Conservation (phyloP, 352 stramenopile genomes). For the Phytophthora litchii region DNA sequence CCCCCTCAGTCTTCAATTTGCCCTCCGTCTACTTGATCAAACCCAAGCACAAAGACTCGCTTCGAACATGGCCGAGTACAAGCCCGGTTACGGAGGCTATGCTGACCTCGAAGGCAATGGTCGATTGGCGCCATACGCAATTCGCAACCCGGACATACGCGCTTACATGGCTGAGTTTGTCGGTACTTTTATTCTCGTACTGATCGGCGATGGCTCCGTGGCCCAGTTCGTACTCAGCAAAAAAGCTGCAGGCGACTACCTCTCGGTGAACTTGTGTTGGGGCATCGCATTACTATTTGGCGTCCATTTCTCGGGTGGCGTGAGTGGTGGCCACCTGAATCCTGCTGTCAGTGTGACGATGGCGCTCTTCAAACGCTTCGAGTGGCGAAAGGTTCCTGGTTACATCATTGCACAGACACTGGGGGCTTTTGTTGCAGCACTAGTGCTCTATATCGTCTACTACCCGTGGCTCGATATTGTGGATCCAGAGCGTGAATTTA, state of each 20-base stretch:
- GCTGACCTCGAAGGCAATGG: constrained; percentile 37
- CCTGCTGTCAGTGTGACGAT: constrained; percentile 60
- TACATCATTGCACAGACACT: constrained; percentile 57
- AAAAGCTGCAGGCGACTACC: constrained; percentile 49
- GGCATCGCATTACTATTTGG: constrained; percentile 67
- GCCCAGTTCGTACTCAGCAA: constrained; percentile 61
- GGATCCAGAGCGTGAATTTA: constrained; percentile 43
- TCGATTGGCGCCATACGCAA: constrained; percentile 35
- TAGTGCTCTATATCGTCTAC: constrained; percentile 63
- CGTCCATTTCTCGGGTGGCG: constrained; percentile 57
- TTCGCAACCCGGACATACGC: constrained; percentile 45
- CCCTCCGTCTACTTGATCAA: constrained; percentile 8
- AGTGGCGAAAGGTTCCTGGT: constrained; percentile 55
- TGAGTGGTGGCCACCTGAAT: constrained; percentile 70
- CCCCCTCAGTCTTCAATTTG: constrained; percentile 30
- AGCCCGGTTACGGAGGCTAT: constrained; percentile 36
- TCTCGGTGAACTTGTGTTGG: constrained; percentile 62
- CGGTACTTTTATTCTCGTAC: constrained; percentile 65
- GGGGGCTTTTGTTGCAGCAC: constrained; percentile 49
- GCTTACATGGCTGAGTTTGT: constrained; percentile 71
- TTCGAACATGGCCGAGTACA: constrained; percentile 30
- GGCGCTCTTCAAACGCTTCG: constrained; percentile 53
- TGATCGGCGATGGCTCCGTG: constrained; percentile 64
- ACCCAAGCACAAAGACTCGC: constrained; percentile 19
- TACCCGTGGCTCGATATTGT: constrained; percentile 60